These are phyloP conservation scores for Penicillium bialowiezense DNA, from an alignment of 495 filamentous ascomycete species.

Conservation along the genomic window DNA sequence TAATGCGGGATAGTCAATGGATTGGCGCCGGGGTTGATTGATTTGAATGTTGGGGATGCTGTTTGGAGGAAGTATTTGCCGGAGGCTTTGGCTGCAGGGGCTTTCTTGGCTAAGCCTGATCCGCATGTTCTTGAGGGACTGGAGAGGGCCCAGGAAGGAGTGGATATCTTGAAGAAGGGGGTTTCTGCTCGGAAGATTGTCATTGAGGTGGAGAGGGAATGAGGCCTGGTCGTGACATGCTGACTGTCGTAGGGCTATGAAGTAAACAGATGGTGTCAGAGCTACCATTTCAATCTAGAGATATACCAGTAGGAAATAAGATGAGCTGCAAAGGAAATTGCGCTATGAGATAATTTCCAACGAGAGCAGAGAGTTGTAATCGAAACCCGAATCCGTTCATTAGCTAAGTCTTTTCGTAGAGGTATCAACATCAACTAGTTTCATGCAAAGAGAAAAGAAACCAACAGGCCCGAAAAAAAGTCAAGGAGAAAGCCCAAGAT, in stretches of 20 bases:
- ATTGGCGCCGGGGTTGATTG: constrained; percentile 1
- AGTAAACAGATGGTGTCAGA: too few relatives aligned
- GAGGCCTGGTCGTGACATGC: too few relatives aligned
- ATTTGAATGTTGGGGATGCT: constrained; percentile 12
- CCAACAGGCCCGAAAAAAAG: constrained; percentile 1
- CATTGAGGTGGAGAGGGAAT: constrained; percentile 19
- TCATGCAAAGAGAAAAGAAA: constrained; percentile 16
- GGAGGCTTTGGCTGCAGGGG: constrained; percentile 25
- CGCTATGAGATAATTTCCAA: too few relatives aligned
- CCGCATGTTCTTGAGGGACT: constrained; percentile 33
- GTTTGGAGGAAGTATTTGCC: constrained; percentile 35
- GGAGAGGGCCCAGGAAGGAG: constrained; percentile 37
- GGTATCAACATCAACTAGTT: not conserved
- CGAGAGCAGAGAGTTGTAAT: too few relatives aligned
- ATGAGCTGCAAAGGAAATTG: too few relatives aligned
- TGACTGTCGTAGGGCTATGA: too few relatives aligned
- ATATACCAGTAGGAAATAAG: too few relatives aligned
- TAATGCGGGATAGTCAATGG: constrained; percentile 4
- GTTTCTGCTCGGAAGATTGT: constrained; percentile 46
- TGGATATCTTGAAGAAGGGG: constrained; percentile 34
- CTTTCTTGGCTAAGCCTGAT: constrained; percentile 32
- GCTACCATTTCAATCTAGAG: too few relatives aligned
- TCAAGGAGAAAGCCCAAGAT: not conserved
- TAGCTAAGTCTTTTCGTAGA: not conserved
- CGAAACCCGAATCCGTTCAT: not conserved